These are phyloP conservation scores for Arabis hirsuta DNA, from an alignment of 345 rosid genomes.

Conservation along the genomic window DNA sequence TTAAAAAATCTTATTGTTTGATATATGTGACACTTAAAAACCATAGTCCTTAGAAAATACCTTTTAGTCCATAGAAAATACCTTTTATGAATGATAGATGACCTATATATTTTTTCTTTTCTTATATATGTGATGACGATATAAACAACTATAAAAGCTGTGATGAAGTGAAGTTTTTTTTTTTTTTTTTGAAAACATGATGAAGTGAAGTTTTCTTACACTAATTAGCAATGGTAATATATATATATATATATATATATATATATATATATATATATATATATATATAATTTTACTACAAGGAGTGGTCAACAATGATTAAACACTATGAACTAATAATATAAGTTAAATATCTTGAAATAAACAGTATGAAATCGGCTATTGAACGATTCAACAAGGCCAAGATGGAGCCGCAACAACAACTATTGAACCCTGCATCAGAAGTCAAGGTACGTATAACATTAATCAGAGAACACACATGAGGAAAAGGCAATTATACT, in stretches of 20 bases:
- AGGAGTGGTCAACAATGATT: neutral
- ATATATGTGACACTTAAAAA: neutral
- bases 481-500: slow-evolving; percentile 2
- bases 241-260: no score
- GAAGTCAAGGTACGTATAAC: slow-evolving; percentile 63
- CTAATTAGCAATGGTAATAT: neutral
- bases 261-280: no score
- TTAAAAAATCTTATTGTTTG: neutral
- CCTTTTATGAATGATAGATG: neutral
- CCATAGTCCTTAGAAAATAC: neutral
- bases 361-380: slow-evolving; percentile 63
- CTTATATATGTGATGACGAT: neutral
- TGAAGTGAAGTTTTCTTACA: neutral
- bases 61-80: neutral
- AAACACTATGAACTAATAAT: neutral
- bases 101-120: neutral
- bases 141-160: neutral
- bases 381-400: slow-evolving; percentile 61
- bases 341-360: slow-evolving; percentile 8
- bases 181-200: no score
- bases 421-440: slow-evolving; percentile 54
- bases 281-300: neutral
- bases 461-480: neutral
- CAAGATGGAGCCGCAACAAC: slow-evolving; percentile 64
- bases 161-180: neutral